Percentiles rank a stretch among this genome's conserved stretches.
Evolutionary conservation across 148 eudicot genomes (phyloP).

Genomic region (Selenicereus undatus): DNA sequence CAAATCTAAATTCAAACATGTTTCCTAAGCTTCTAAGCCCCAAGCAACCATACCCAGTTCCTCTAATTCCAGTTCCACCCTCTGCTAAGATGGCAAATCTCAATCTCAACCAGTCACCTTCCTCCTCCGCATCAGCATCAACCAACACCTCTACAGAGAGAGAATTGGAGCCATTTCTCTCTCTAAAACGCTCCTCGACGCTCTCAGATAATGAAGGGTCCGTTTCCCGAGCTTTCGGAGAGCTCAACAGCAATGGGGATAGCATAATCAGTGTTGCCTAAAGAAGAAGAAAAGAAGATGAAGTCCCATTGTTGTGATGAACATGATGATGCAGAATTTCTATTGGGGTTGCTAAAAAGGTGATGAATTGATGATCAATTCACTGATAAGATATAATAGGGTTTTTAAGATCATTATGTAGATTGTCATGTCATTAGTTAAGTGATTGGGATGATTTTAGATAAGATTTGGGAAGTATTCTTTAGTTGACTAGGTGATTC

Average conservation of each 20-base stretch:
- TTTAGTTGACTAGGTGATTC: slow-evolving; percentile 23
- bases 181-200: slow-evolving; percentile 39
- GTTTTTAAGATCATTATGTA: not conserved
- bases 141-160: slow-evolving; percentile 14
- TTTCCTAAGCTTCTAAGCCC: not conserved
- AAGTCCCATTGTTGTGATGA: not conserved
- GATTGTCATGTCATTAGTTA: slow-evolving; percentile 16
- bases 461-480: slow-evolving; percentile 20
- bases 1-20: not conserved
- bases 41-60: slow-evolving; percentile 31
- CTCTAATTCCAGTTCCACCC: slow-evolving; percentile 47
- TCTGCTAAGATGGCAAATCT: slow-evolving; percentile 64
- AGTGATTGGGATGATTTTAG: slow-evolving; percentile 24
- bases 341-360: not conserved
- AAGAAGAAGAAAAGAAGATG: not conserved
- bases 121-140: slow-evolving; percentile 26
- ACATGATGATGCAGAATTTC: not conserved
- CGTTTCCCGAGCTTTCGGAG: slow-evolving; percentile 24
- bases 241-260: slow-evolving; percentile 59
- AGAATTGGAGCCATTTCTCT: slow-evolving; percentile 32
- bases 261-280: slow-evolving; percentile 78
- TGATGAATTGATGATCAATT: not conserved
- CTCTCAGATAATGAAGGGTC: slow-evolving; percentile 29
- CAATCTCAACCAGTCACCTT: slow-evolving; percentile 46
- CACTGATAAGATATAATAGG: slow-evolving; percentile 17